phyloP scores from a whole-genome alignment of 768 basidiomycete species.

The Mycena polygramma region DNA sequence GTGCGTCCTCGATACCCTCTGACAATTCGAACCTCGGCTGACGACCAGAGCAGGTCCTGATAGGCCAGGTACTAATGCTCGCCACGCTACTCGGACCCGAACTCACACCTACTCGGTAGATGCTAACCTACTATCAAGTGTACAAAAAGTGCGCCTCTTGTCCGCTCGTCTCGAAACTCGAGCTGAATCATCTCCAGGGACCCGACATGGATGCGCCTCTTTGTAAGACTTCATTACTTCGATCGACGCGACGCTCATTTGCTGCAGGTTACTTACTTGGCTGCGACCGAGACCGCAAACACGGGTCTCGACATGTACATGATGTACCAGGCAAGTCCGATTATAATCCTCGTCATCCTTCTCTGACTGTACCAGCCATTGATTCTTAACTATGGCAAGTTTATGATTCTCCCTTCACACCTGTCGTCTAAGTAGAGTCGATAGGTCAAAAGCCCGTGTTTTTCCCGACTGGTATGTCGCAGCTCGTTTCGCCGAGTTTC shows the following conservation, averaged over 20 bases:
- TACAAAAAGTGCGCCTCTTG: constrained; percentile 15
- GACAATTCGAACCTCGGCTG: not conserved
- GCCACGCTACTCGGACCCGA: constrained; percentile 4
- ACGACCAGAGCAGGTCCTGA: constrained; percentile 44
- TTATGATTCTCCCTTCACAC: not conserved
- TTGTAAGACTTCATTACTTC: constrained; percentile 44
- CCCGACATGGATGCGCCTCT: constrained; percentile 55
- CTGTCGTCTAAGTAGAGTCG: not conserved
- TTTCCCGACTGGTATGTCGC: constrained; percentile 37
- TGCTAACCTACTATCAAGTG: constrained; percentile 54
- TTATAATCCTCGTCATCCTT: not conserved
- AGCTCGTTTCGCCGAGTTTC: not conserved
- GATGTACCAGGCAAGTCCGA: constrained; percentile 51
- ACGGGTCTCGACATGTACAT: constrained; percentile 59
- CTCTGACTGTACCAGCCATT: constrained; percentile 43
- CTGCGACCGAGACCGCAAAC: constrained; percentile 58
- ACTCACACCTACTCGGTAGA: constrained; percentile 20
- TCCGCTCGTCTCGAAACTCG: not conserved
- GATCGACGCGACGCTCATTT: not conserved
- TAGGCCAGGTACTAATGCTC: constrained; percentile 48
- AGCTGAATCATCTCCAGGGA: constrained; percentile 47
- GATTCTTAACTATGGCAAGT: constrained; percentile 55
- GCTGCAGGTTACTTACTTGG: constrained; percentile 56
- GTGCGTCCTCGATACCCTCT: constrained; percentile 6
- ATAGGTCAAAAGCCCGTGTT: constrained; percentile 16